Evolutionary conservation across 1,139 yeast species (phyloP), one percentile per base, ranked within the genome.

Genomic region (Arxiozyma heterogenica): DNA sequence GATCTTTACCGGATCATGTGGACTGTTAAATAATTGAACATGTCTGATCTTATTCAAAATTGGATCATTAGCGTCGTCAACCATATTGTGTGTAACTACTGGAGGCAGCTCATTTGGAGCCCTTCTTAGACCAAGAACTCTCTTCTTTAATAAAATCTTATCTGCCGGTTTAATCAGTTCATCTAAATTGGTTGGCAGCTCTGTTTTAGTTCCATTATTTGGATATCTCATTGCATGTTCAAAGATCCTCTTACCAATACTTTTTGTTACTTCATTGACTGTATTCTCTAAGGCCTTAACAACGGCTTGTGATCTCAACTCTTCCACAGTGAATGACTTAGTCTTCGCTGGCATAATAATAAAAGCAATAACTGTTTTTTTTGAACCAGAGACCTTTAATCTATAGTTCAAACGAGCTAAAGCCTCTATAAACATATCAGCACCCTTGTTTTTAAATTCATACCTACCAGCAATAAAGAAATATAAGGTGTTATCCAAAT

Each of bases 291-390:
- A 79, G 57, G 95, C 95, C 70, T 86, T 87, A 61, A 91, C 85
- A 51, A 91, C 98, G 1, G 98, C 97, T 72, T 93, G 98, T 51
- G 97, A 96, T 74, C 86, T 88, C 66, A 93, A 79, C n/a, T 98
- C 93, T 70, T 93, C 98, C 46, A 90, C 95, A 1, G 98, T 93
- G 72, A 91, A 93, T 0, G 97, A 90, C 64, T 85, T 85, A 55
- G 95, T 91, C 54, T 84, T 82, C 21, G 97, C 98, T 1, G 98
- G 98, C 98, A 93, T 93, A 70, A 93, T 91, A 66, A 93, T 88
- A 69, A 93, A 93, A 15, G 98, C 98, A 49, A 93, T 97, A 41
- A 93, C 94, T 0, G 98, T 93, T 77, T 84, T 86, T 64, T 86
- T 87, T 12, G 96, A 86, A 44, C 89, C 90, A 8, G 82, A 71